A percentile compares a stretch with the other conserved stretches of the same genome.
These are phyloP conservation scores for Pseudomicrostroma phylloplanum DNA, from an alignment of 1,284 basidiomycete genomes.

Conservation along the genomic window DNA sequence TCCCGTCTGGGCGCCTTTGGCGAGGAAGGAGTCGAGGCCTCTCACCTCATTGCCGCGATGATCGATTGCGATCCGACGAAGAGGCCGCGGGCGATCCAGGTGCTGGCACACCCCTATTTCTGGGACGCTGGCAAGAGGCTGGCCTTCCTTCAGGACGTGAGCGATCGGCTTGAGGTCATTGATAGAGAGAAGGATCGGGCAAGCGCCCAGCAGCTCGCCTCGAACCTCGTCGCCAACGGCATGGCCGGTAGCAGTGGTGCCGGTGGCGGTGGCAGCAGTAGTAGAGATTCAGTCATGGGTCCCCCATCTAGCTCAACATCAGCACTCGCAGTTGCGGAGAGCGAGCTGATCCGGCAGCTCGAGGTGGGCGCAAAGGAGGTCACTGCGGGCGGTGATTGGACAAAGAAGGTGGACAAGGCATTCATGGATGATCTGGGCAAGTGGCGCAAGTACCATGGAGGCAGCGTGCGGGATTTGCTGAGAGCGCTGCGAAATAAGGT, in stretches of 20 bases:
- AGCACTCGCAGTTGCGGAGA: not conserved
- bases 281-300: too few species aligned
- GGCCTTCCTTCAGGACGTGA: conserved; percentile 89
- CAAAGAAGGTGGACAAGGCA: conserved; percentile 71
- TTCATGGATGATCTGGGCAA: conserved; percentile 93
- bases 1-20: conserved; percentile 33
- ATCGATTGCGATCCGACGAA: conserved; percentile 29
- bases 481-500: conserved; percentile 84
- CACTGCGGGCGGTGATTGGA: conserved; percentile 66
- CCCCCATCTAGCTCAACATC: too few species aligned
- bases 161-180: conserved; percentile 97
- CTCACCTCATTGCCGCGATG: conserved; percentile 43
- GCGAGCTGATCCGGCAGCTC: conserved; percentile 52
- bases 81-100: conserved; percentile 79
- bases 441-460: conserved; percentile 85
- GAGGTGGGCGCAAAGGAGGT: conserved; percentile 56
- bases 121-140: conserved; percentile 82
- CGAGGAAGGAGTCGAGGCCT: conserved; percentile 46
- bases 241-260: not conserved
- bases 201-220: not conserved
- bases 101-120: conserved; percentile 89
- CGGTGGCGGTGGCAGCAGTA: not conserved
- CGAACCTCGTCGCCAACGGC: not conserved
- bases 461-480: conserved; percentile 81
- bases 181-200: conserved; percentile 55